Evolutionary conservation across 352 stramenopile species (phyloP).

Genomic region (Saprolegnia diclina): DNA sequence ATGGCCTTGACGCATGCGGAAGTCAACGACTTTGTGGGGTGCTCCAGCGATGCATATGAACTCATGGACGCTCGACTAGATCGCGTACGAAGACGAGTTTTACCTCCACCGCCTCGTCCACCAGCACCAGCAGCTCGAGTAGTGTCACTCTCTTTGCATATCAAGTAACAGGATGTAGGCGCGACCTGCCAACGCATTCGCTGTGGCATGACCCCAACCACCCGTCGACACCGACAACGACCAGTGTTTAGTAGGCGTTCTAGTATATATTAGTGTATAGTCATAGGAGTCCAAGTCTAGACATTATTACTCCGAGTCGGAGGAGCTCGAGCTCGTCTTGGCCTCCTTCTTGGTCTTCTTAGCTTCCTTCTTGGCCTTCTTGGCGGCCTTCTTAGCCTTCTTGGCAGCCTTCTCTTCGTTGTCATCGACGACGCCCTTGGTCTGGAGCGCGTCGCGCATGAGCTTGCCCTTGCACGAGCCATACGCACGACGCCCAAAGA

Average conservation of each 20-base stretch:
- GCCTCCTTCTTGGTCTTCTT: neutral
- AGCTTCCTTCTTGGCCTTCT: conserved; percentile 5
- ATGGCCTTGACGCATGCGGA: conserved; percentile 60
- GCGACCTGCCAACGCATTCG: neutral
- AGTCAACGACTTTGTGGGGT: conserved; percentile 60
- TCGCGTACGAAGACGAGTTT: conserved; percentile 26
- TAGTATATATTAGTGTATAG: too few species aligned
- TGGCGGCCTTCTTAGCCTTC: conserved; percentile 19
- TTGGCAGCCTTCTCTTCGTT: conserved; percentile 18
- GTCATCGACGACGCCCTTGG: conserved; percentile 16
- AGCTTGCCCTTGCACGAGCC: conserved; percentile 82
- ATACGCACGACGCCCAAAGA: conserved; percentile 93
- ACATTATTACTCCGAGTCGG: conserved; percentile 5
- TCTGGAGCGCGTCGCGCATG: conserved; percentile 52
- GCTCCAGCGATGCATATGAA: neutral
- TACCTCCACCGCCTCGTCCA: conserved; percentile 15
- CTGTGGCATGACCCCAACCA: neutral
- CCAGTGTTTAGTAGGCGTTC: neutral
- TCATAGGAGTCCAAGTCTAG: too few species aligned
- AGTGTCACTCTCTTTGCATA: too few species aligned
- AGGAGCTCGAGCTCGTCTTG: neutral
- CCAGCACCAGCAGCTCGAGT: conserved; percentile 22
- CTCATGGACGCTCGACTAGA: neutral
- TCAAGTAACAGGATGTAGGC: too few species aligned
- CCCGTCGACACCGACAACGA: neutral